Evolutionary conservation across 768 basidiomycete genomes (phyloP).

Genomic region (Tylopilus plumbeoviolaceoides): DNA sequence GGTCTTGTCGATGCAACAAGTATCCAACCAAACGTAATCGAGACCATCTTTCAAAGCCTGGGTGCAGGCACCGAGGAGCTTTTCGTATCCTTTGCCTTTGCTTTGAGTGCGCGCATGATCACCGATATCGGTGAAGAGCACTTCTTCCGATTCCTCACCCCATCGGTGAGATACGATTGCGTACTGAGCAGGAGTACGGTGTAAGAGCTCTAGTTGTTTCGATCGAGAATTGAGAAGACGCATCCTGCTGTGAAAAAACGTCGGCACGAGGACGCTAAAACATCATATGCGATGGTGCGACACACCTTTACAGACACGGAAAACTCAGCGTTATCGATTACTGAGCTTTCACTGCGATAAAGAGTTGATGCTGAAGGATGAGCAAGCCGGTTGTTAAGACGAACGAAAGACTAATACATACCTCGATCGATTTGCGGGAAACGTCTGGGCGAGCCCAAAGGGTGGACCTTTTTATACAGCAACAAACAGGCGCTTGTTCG

Average conservation of each 20-base stretch:
- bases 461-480: background rate
- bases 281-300: background rate
- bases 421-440: background rate
- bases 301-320: slow-evolving; percentile 1
- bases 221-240: slow-evolving; percentile 20
- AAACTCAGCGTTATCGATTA: background rate
- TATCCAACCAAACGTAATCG: slow-evolving; percentile 31
- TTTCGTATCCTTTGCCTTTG: slow-evolving; percentile 20
- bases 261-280: background rate
- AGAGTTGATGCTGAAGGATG: no score
- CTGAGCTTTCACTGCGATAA: background rate
- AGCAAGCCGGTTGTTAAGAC: background rate
- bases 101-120: slow-evolving; percentile 1
- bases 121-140: slow-evolving; percentile 24
- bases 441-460: background rate
- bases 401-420: background rate
- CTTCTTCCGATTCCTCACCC: slow-evolving; percentile 19
- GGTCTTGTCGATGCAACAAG: slow-evolving; percentile 30
- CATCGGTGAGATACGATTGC: slow-evolving; percentile 30
- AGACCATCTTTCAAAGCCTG: slow-evolving; percentile 15
- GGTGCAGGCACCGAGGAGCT: slow-evolving; percentile 19
- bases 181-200: slow-evolving; percentile 4
- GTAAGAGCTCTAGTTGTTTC: slow-evolving; percentile 15
- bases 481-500: slow-evolving; percentile 3
- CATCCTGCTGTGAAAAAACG: slow-evolving; percentile 12